phyloP scores from a whole-genome alignment of 371 early-diverging fungal species.

The Blyttiomyces sp. region DNA sequence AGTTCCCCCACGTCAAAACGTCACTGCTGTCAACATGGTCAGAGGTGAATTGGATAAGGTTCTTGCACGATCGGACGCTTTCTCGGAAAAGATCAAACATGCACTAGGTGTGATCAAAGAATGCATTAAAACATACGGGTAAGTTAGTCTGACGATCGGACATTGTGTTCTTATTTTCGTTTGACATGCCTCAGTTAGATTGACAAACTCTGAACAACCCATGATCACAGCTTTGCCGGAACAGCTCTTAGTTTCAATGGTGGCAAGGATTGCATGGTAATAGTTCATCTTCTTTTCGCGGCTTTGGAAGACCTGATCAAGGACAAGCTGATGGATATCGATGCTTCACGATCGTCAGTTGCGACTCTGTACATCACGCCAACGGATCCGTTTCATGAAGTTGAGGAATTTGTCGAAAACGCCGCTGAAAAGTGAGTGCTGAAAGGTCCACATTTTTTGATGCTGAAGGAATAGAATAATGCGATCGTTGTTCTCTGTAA shows the following conservation, averaged over 20 bases:
- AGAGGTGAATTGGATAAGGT: no score
- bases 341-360: not conserved
- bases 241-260: constrained; percentile 89
- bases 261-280: constrained; percentile 95
- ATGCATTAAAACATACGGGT: no score
- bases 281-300: constrained; percentile 68
- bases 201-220: no score
- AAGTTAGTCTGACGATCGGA: no score
- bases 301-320: not conserved
- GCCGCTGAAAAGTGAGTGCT: constrained; percentile 32
- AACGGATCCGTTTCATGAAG: constrained; percentile 78
- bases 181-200: not conserved
- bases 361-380: constrained; percentile 70
- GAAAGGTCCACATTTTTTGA: not conserved
- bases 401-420: constrained; percentile 80
- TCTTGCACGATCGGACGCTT: no score
- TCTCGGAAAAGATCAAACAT: no score
- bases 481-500: not conserved
- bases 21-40: no score
- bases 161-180: not conserved
- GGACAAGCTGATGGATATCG: not conserved
- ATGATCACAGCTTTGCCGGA: constrained; percentile 36
- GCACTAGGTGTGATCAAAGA: no score
- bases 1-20: no score
- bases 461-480: constrained; percentile 24